Percentiles rank a stretch among this genome's conserved stretches.
Evolutionary conservation across 371 early-diverging fungal species (phyloP).

Genomic region (Apophysomyces sp.): DNA sequence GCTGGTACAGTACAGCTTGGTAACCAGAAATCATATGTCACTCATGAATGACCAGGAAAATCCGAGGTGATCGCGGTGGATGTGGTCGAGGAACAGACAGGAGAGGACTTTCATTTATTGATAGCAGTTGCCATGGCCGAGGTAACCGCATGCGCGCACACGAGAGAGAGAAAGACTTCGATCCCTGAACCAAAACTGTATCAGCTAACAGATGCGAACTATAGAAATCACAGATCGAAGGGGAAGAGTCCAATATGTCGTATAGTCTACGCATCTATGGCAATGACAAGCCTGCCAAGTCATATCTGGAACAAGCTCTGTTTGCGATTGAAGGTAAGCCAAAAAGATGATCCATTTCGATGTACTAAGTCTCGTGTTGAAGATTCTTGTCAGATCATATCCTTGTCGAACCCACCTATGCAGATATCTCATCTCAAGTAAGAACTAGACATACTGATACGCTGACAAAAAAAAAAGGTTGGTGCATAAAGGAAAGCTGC

Average conservation of each 20-base stretch:
- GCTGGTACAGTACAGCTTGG: constrained; percentile 17
- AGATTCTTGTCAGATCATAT: constrained; percentile 42
- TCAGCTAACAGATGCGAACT: constrained; percentile 1
- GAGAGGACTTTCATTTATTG: constrained; percentile 14
- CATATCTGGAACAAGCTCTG: constrained; percentile 40
- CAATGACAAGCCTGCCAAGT: constrained; percentile 15
- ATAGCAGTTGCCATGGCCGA: constrained; percentile 42
- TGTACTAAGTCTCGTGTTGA: not conserved
- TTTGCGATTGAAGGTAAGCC: constrained; percentile 27
- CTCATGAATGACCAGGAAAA: constrained; percentile 15
- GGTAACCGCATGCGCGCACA: constrained; percentile 17
- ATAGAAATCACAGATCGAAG: constrained; percentile 28
- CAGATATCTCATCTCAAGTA: constrained; percentile 47
- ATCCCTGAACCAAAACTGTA: too few relatives aligned
- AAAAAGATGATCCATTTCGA: not conserved
- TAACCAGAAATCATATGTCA: not conserved
- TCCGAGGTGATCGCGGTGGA: constrained; percentile 47
- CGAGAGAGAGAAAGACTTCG: too few relatives aligned
- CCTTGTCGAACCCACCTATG: constrained; percentile 42
- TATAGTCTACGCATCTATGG: constrained; percentile 39
- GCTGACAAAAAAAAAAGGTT: not conserved
- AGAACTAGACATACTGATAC: not conserved
- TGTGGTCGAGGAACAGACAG: constrained; percentile 28
- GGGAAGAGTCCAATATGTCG: constrained; percentile 11
- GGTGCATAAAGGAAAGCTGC: constrained; percentile 13